Conservation (phyloP, 495 filamentous ascomycete species). For the Glonium stellatum region DNA sequence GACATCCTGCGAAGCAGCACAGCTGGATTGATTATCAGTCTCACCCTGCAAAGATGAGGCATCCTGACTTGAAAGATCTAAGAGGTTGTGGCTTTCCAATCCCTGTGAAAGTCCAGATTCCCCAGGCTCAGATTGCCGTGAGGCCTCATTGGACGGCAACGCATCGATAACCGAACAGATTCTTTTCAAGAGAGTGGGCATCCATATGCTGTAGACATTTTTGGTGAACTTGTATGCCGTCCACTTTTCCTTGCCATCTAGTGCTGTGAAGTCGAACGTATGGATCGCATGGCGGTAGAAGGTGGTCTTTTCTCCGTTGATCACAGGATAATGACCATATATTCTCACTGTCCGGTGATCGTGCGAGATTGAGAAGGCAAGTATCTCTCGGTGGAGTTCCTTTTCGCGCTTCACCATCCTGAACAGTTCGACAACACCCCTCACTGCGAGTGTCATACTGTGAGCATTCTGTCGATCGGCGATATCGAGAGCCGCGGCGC, state of each 20-base stretch:
- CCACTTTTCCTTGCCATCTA: constrained; percentile 36
- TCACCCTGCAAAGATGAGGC: not conserved
- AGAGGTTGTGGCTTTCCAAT: not conserved
- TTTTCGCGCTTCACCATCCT: constrained; percentile 31
- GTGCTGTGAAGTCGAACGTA: constrained; percentile 31
- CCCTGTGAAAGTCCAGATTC: not conserved
- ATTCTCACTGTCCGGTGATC: constrained; percentile 37
- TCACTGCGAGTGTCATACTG: constrained; percentile 33
- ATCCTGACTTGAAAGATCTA: not conserved
- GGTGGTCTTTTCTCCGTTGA: constrained; percentile 12
- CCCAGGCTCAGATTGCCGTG: not conserved
- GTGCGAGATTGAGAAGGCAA: constrained; percentile 46
- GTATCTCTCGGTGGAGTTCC: constrained; percentile 38
- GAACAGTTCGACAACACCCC: constrained; percentile 36
- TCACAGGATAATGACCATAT: constrained; percentile 17
- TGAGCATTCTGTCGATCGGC: constrained; percentile 39
- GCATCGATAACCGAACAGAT: constrained; percentile 21
- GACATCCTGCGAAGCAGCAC: constrained; percentile 2
- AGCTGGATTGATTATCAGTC: not conserved
- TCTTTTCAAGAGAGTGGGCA: constrained; percentile 23
- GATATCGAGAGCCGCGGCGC: constrained; percentile 32
- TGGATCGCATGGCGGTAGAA: constrained; percentile 34
- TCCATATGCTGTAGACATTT: constrained; percentile 26
- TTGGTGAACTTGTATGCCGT: constrained; percentile 27
- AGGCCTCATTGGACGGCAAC: constrained; percentile 13